A percentile compares a stretch with the other conserved stretches of the same genome.
Evolutionary conservation across 495 filamentous ascomycete species (phyloP).

Genomic region (Podospora fimiseda): DNA sequence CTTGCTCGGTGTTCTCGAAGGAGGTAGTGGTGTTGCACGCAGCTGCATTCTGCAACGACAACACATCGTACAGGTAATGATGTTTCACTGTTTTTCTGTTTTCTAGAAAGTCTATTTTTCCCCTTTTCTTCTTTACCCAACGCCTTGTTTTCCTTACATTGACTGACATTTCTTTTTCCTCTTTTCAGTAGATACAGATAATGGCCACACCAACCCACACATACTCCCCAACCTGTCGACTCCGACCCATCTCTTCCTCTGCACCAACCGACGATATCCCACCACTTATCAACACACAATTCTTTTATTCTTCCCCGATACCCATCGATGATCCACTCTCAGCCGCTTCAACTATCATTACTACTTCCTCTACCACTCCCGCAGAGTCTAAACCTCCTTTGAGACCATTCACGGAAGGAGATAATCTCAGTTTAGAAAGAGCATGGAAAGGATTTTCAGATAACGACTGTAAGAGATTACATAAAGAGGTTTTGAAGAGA

Average conservation of each 20-base stretch:
- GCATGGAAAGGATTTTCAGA: conserved; percentile 59
- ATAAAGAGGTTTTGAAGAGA: conserved; percentile 24
- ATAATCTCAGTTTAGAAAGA: conserved; percentile 66
- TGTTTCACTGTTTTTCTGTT: no score
- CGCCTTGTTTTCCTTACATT: not conserved
- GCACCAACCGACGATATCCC: not conserved
- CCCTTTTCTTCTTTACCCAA: no score
- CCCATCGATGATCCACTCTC: conserved; percentile 80
- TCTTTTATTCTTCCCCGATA: conserved; percentile 71
- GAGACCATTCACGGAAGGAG: conserved; percentile 69
- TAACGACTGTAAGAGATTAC: conserved; percentile 36
- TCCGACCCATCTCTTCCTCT: not conserved
- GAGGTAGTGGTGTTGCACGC: no score
- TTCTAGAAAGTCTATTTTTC: no score
- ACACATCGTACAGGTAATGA: no score
- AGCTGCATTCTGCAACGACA: no score
- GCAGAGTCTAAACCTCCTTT: conserved; percentile 50
- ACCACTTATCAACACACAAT: conserved; percentile 58
- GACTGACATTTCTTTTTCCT: not conserved
- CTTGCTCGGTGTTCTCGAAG: no score
- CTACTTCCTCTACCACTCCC: conserved; percentile 41
- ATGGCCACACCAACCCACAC: no score
- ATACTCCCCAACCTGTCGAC: not conserved
- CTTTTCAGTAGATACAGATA: no score
- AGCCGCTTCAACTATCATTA: conserved; percentile 51